Evolutionary conservation across 768 basidiomycete species (phyloP).

Genomic region (Leccinellum rugosiceps): DNA sequence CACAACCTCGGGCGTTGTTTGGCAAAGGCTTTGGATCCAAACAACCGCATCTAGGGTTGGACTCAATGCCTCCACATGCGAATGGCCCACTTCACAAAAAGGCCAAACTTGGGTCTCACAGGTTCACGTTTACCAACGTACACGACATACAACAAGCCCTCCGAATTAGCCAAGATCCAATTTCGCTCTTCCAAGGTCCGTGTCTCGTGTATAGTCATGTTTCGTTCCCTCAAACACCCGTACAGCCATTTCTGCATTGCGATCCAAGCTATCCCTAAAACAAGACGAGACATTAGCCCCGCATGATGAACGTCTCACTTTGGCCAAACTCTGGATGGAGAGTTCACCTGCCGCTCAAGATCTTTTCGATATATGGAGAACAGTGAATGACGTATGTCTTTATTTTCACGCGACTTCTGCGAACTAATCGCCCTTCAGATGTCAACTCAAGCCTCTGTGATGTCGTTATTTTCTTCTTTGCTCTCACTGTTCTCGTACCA

Average conservation of each 20-base stretch:
- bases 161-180: conserved; percentile 10
- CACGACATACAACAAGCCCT: conserved; percentile 25
- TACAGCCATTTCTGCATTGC: conserved; percentile 47
- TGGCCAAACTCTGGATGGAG: conserved; percentile 64
- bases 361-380: conserved; percentile 63
- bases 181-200: conserved; percentile 23
- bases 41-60: conserved; percentile 12
- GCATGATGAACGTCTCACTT: conserved; percentile 56
- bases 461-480: conserved; percentile 57
- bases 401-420: not conserved
- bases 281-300: conserved; percentile 48
- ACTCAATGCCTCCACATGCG: conserved; percentile 15
- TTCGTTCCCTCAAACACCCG: not conserved
- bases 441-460: conserved; percentile 40
- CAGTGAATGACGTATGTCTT: conserved; percentile 44
- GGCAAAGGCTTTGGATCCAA: conserved; percentile 27
- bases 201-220: not conserved
- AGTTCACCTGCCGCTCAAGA: conserved; percentile 53
- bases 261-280: conserved; percentile 53
- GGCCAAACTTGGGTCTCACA: conserved; percentile 16
- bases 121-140: conserved; percentile 16
- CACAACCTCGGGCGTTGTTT: too few relatives aligned
- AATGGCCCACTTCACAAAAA: conserved; percentile 20
- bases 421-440: conserved; percentile 30
- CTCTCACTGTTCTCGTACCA: conserved; percentile 63